Evolutionary conservation across 176 grass and related monocot species (phyloP).

Genomic region (Saccharum spontaneum): DNA sequence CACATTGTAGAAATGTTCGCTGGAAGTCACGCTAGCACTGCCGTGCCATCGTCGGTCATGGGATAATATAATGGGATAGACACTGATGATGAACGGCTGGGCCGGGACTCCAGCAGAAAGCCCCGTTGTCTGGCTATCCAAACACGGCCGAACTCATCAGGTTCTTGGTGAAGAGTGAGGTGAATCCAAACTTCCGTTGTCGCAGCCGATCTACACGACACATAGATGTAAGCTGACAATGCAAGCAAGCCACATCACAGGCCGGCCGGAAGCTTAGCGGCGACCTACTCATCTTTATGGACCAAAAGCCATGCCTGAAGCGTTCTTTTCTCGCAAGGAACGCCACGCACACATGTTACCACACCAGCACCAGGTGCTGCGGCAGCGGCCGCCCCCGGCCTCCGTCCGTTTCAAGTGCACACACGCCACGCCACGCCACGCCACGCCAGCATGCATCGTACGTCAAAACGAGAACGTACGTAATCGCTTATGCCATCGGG

Average conservation of each 20-base stretch:
- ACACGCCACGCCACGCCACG: neutral
- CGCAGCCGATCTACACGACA: neutral
- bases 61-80: neutral
- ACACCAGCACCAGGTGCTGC: neutral
- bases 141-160: neutral
- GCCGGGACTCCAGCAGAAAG: neutral
- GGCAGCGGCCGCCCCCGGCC: no score
- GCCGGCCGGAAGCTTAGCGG: neutral
- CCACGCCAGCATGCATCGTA: neutral
- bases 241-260: neutral
- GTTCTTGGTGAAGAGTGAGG: neutral
- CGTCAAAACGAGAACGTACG: constrained; percentile 11
- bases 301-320: neutral
- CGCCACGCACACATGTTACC: neutral
- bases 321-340: neutral
- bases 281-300: neutral
- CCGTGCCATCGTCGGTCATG: neutral
- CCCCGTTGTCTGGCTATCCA: neutral
- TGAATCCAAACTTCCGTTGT: neutral
- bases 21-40: neutral
- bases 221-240: neutral
- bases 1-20: neutral
- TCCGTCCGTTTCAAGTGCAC: neutral
- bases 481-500: constrained; percentile 23
- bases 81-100: neutral